Conservation (phyloP, 768 basidiomycete species). For the Boletellus ananas region DNA sequence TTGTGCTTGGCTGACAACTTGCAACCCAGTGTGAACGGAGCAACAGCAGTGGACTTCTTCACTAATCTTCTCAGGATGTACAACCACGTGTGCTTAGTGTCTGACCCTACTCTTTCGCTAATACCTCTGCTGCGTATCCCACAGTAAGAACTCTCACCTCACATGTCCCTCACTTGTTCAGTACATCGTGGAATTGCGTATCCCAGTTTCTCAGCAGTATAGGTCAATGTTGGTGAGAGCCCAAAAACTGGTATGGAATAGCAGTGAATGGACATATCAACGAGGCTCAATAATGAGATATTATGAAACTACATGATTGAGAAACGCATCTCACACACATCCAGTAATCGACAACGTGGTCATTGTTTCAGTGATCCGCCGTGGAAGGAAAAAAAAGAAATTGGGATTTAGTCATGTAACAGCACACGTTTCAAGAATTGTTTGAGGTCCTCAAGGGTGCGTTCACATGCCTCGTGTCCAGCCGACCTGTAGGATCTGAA, state of each 20-base stretch:
- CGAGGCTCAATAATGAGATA: no score
- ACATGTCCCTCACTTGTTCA: no score
- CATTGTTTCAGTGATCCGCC: background rate
- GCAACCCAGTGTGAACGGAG: background rate
- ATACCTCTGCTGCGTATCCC: background rate
- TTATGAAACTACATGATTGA: no score
- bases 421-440: constrained; percentile 64
- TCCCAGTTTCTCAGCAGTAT: no score
- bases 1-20: background rate
- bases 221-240: no score
- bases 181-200: no score
- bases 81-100: background rate
- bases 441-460: constrained; percentile 69
- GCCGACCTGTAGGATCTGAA: constrained; percentile 68
- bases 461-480: constrained; percentile 58
- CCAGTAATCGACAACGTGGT: background rate
- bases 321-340: no score
- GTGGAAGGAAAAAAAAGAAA: background rate
- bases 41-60: background rate
- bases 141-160: background rate
- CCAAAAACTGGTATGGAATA: no score
- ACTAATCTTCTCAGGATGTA: background rate
- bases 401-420: constrained; percentile 25
- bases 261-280: no score
- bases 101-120: background rate